Conservation (phyloP, 306 rosid species). For the Amphicarpaea edgeworthii region DNA sequence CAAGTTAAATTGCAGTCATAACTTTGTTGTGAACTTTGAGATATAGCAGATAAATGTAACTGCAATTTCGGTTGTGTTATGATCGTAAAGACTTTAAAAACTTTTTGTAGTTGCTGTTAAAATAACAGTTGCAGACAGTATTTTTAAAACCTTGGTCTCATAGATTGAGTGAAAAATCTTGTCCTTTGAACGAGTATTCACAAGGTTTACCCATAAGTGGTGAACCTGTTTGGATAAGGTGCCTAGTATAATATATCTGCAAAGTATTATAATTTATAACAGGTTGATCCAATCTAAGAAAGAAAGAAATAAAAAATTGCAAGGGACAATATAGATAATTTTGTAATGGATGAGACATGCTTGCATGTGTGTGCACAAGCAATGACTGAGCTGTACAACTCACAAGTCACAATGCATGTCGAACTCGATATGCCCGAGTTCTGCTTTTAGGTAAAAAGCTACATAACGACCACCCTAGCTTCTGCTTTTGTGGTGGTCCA, state of each 20-base stretch:
- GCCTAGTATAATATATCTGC: not conserved
- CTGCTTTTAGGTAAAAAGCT: not conserved
- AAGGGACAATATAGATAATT: not conserved
- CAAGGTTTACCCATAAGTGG: not conserved
- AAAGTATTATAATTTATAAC: not conserved
- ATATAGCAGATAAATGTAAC: not conserved
- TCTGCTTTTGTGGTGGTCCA: not conserved
- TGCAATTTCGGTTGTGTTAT: not conserved
- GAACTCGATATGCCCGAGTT: not conserved
- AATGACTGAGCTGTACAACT: conserved; percentile 19
- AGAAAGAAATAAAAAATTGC: not conserved
- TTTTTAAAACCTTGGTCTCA: not conserved
- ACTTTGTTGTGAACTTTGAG: not conserved
- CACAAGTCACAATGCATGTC: not conserved
- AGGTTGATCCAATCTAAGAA: conserved; percentile 18
- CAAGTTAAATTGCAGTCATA: not conserved
- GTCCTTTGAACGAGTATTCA: not conserved
- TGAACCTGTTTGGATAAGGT: not conserved
- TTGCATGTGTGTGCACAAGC: not conserved
- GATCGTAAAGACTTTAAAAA: not conserved
- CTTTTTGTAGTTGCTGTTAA: not conserved
- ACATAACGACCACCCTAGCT: not conserved
- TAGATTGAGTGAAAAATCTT: not conserved
- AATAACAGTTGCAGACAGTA: not conserved
- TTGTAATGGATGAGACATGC: not conserved